Base-by-base conservation (phyloP, 495 filamentous ascomycete genomes). In the Cudoniella acicularis region DNA sequence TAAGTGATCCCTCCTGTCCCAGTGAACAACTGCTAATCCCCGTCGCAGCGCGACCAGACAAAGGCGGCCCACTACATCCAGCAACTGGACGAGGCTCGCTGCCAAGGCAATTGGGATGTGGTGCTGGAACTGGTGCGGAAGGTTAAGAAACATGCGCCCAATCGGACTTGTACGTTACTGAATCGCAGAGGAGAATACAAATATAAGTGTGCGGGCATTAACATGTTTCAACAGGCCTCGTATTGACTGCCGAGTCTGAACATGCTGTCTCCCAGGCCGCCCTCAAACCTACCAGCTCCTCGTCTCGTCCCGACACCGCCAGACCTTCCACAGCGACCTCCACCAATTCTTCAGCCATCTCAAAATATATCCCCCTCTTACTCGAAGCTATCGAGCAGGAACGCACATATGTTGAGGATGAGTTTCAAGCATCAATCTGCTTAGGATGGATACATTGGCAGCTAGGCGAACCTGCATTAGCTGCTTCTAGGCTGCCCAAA, bases 101-200 rank as follows among this genome's bases (percentile, higher is more conserved):
- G 89, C 68, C 84, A 92, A 67, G 91, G 90, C 25, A 85, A 82
- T 66, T 98, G 94, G 94, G 81, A 89, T 60, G 88, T 88, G 25
- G 81, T 97, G n/a, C 88, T 88, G 25, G 94, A 97, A 74, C 77
- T 96, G 59, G 84, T 89, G 64, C 83, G 91, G 64, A 98, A 98
- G 73, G 82, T 97, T 59, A 87, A 84, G 65, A 97, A 98, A 67
- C 93, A 98, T 81, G 90, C 91, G 59, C 87, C 91, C 47, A 85
- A 92, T 27, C 85, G 88, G 66, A 81, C 81, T 69, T 97, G 94
- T 97, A 86, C 58, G 80, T 69, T n/a, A 54, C n/a, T 30, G 20
- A 11, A 23, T 16, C 43, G 3, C 6, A 13, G n/a, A 4, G 2
- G 2, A 26, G 13, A 25, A 11, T 54, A 26, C 27, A 3, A 20